Percentiles rank a stretch among this genome's conserved stretches.
These are phyloP conservation scores for Fraxinus latifolia DNA, from an alignment of 305 asterid genomes.

Conservation along the genomic window DNA sequence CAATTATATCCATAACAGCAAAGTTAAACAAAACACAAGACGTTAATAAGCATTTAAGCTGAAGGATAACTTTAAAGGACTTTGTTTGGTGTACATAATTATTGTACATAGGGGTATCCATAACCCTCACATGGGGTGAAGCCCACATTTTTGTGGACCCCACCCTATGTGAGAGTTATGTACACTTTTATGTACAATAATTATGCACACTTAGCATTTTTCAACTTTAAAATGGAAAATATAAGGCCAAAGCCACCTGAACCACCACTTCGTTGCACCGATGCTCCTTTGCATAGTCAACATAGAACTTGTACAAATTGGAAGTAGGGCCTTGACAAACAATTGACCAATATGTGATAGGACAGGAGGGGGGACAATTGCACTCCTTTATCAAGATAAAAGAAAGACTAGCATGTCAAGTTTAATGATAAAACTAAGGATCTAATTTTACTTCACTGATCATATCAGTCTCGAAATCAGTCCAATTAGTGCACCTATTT, in stretches of 20 bases:
- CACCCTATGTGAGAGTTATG: too few species aligned
- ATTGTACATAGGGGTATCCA: too few species aligned
- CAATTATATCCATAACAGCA: neutral
- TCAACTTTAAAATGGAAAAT: neutral
- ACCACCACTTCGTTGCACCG: neutral
- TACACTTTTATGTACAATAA: too few species aligned
- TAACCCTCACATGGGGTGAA: too few species aligned
- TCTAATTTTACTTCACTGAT: neutral
- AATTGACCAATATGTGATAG: neutral
- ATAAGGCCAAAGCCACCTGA: neutral
- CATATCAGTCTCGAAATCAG: neutral
- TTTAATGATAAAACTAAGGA: neutral
- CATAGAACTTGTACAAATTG: neutral
- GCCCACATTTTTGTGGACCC: too few species aligned
- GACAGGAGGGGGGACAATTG: neutral
- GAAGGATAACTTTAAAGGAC: neutral
- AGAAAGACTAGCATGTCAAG: neutral
- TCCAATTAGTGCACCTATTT: neutral
- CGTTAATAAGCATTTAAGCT: neutral
- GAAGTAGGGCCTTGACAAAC: neutral
- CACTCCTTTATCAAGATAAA: neutral
- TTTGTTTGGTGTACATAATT: too few species aligned
- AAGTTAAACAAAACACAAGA: neutral
- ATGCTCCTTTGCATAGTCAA: neutral
- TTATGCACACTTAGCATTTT: too few species aligned